Conservation (phyloP, 495 filamentous ascomycete species). For the Neurospora intermedia region DNA sequence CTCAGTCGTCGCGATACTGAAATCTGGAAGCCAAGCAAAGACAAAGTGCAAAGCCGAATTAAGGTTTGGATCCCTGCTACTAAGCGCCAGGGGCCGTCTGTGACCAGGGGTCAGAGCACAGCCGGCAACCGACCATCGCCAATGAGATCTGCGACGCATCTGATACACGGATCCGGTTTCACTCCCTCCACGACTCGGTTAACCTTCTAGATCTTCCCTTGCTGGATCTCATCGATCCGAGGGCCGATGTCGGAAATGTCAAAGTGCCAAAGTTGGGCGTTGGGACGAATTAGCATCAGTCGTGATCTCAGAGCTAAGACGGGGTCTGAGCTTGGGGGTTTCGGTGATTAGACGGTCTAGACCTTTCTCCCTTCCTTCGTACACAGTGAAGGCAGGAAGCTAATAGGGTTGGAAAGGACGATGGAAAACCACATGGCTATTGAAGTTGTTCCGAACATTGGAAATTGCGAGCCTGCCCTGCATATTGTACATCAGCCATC, state of each 20-base stretch:
- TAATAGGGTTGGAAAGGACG: background rate
- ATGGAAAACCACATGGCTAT: background rate
- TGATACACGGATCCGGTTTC: constrained; percentile 1
- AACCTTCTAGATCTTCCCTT: background rate
- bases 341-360: background rate
- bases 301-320: background rate
- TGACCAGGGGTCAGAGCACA: background rate
- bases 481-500: background rate
- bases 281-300: background rate
- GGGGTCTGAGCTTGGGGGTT: background rate
- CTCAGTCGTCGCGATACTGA: background rate
- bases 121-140: background rate
- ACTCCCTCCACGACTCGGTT: background rate
- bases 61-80: background rate
- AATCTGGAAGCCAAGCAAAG: background rate
- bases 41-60: background rate
- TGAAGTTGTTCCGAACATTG: background rate
- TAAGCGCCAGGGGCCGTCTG: background rate
- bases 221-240: background rate
- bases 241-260: background rate
- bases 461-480: background rate
- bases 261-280: background rate
- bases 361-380: background rate
- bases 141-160: background rate
- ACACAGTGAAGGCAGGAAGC: background rate